Base-by-base conservation (phyloP, 2,329 filamentous ascomycete genomes). In the Aspergillus sp. region DNA sequence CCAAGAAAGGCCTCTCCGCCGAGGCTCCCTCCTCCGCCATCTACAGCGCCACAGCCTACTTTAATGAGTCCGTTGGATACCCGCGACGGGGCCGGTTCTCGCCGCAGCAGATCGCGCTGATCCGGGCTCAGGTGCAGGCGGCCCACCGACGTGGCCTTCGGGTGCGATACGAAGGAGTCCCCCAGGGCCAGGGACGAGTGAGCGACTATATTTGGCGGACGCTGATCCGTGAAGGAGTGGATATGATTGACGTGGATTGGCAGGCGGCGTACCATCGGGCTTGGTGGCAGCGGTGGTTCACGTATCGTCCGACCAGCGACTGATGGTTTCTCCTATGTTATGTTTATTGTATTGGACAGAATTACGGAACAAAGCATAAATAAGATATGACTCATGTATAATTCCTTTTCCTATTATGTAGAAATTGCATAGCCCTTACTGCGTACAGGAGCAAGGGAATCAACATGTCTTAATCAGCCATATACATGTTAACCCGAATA, bases 181-280 rank as follows among this genome's bases (percentile, higher is more conserved):
- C 54, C 5, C 51, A 42, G 1, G 30, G 47, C 3, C 42, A 47
- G 25, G 19, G 42, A 12, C 33, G 32, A 22, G 12, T 53, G 32
- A 52, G 43, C 6, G 49, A 48, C 12, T 20, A 51, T 10, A 45
- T 56, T 13, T 51, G 52, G 53, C 45, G 51, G 5, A 41, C 50
- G 5, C 39, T 59, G 43, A 53, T 50, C 1, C 43, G 43, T n/a
- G 55, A 54, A 23, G 55, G 56, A 7, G 56, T 45, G 5, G 56
- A 57, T 46, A n/a, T 56, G 10, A 49, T 56, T 13, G 56, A 59
- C n/a, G 38, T 57, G 9, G 51, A 54, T n/a, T 45, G 50, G 47
- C 32, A 39, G 1, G 20, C 23, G 12, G 42, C 25, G 19, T 23
- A 44, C n/a, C 20, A 27, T 7, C 25, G 27, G 43, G 15, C 37